Base-by-base conservation (phyloP, 2,329 filamentous ascomycete genomes). In the Aspergillus pseudotamarii region DNA sequence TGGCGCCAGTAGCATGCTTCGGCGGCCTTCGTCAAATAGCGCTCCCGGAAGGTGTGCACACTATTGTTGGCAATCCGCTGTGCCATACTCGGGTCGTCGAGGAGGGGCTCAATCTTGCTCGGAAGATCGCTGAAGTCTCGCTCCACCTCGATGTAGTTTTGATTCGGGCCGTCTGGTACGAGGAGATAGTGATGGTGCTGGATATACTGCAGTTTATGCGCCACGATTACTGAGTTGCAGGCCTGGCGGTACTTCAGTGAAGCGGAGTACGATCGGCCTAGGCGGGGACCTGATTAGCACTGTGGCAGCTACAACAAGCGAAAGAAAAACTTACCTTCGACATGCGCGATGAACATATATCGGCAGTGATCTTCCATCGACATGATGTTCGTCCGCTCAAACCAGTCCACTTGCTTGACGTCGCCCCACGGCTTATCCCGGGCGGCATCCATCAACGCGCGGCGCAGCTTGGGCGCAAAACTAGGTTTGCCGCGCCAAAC, bases 111-210 rank as follows among this genome's bases (percentile, higher is more conserved):
- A 46, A 81, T 72, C 51, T 72, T 76, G 28, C 70, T 66, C 5
- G 71, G 66, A 64, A 86, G 78, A 66, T 89, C 86, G 65, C 83
- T 84, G 73, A 87, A 89, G 71, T 84, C 79, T 26, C 77, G 72
- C 55, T 79, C 72, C 4, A 84, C 81, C 63, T 80, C 74, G 41
- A 84, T 76, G 53, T 76, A 82, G 66, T 83, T 84, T 66, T 83
- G 81, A 8, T 79, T 64, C 32, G 79, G 75, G 0, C 81, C 82
- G 6, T 70, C 69, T 8, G 78, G 63, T 26, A 76, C 69, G 38
- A 84, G 72, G 0, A 83, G 76, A 45, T 79, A 79, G 58, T 81
- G 76, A 58, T 83, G 79, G 62, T 83, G 81, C 54, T 82, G 79
- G 59, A 81, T 76, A 70, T 78, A 84, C 54, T 81, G 75, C 36